Percentiles rank a stretch among this genome's conserved stretches.
These are phyloP conservation scores for Aspergillus olivimuriae DNA, from an alignment of 495 filamentous ascomycete genomes.

Conservation along the genomic window DNA sequence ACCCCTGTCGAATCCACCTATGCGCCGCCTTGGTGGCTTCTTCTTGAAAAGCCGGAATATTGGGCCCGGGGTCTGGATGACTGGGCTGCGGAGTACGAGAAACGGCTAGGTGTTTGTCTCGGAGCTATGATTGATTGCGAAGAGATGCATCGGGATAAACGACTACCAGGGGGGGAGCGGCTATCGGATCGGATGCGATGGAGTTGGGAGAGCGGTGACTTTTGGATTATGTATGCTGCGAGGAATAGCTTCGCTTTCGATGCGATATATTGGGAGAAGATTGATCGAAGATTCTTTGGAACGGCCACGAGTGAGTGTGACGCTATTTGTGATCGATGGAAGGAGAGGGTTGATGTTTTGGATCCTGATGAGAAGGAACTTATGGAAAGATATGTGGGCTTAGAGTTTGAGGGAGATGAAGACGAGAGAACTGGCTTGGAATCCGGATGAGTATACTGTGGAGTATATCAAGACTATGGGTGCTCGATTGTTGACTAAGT, in stretches of 20 bases:
- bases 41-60: slow-evolving; percentile 27
- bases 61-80: slow-evolving; percentile 18
- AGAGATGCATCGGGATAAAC: slow-evolving; percentile 5
- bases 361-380: too few species aligned
- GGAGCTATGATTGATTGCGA: slow-evolving; percentile 7
- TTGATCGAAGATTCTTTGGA: slow-evolving; percentile 19
- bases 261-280: slow-evolving; percentile 16
- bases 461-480: too few species aligned
- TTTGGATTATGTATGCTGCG: slow-evolving; percentile 19
- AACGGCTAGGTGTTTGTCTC: slow-evolving; percentile 8
- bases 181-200: slow-evolving; percentile 11
- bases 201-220: slow-evolving; percentile 20
- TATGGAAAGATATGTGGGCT: too few species aligned
- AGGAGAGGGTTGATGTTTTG: slow-evolving; percentile 9
- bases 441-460: too few species aligned
- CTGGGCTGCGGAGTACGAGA: slow-evolving; percentile 5
- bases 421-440: too few species aligned
- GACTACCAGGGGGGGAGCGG: slow-evolving; percentile 43
- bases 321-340: slow-evolving; percentile 6
- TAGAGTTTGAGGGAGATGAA: too few species aligned
- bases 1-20: slow-evolving; percentile 16
- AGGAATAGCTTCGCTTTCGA: slow-evolving; percentile 18
- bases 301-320: neutral
- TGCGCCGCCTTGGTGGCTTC: slow-evolving; percentile 40
- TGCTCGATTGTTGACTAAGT: too few species aligned